Evolutionary conservation across 148 eudicot genomes (phyloP), one percentile per base, ranked within the genome.

Genomic region (Cornus suecica): DNA sequence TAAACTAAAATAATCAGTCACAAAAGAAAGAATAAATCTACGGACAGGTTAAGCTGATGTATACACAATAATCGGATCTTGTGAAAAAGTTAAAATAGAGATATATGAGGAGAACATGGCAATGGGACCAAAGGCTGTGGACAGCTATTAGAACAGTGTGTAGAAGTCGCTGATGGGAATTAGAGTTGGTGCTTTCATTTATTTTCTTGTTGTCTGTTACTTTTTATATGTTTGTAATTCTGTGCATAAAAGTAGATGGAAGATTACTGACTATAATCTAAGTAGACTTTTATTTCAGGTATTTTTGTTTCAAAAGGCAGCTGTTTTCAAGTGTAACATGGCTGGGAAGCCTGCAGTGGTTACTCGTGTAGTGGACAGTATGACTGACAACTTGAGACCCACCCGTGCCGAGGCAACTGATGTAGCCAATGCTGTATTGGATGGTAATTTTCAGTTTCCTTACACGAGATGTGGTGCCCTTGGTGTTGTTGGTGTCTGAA

Each of bases 311-410:
- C 94, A 92, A 80, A 90, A 89, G 69, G 88, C 93, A 72, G 97
- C 97, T 76, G 71, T 94, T 52, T 86, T 93, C 90, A 92, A 89
- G 83, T 95, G 99, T 77, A 95, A 94, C 79, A 88, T 94, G 91
- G 94, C 90, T 84, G 97, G 99, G 71, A 94, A 94, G 84, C 99
- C 99, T 68, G 97, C 99, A 15, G 97, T 94, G 41, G 85, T 94
- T 74, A 94, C 99, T 42, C 99, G 97, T 78, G 99, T 94, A 71
- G 99, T 94, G 48, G 99, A 94, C 87, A 94, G 97, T 79, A 94
- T 94, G 99, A 94, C 99, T 67, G 89, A 88, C 80, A 94, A 94
- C 83, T 90, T 92, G 63, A 86, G 97, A 58, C 97, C 97, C 42
- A 90, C 97, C 65, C 97, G 97, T 73, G 97, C 97, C 29, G 97